Evolutionary conservation across 2,329 filamentous ascomycete genomes (phyloP), one percentile per base, ranked within the genome.

Genomic region (Trichoderma koningii): DNA sequence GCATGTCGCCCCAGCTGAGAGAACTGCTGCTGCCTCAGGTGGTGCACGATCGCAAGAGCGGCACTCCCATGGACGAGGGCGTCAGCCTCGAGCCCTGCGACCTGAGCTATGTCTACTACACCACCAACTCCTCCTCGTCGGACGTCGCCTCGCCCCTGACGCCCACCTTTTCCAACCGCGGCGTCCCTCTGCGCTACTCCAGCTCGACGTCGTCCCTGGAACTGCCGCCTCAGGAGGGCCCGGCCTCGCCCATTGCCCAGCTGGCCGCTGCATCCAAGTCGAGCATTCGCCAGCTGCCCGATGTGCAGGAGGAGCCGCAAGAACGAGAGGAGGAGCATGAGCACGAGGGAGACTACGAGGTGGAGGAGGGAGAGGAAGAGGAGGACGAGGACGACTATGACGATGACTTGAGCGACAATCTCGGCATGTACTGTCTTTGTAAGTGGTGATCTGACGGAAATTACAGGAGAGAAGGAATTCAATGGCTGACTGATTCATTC

Each of bases 141-240:
- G 89, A 90, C 70, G 80, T 88, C 69, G 85, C 87, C 14, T 89
- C 89, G 21, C 90, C 90, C 59, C 79, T 88, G 44, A 91, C 89
- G 48, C 89, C 90, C 23, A 90, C 87, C 19, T 91, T 90, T 72
- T 89, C 83, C 34, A 60, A 3, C 76, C 87, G 55, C 84, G 84
- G 66, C 23, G 85, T 85, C 41, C 87, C 90, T 75, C 78, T 85
- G 55, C 84, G 87, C 70, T 86, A 85, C 70, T 85, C 88, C 26
- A 94, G 91, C 78, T 95, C 92, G 0, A 83, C 85, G 30, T 96
- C 93, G 1, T 96, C 93, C 5, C 81, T 92, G 64, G 89, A 90
- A 64, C 82, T 91, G 9, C 79, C 85, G 17, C 34, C 34, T 51
- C 66, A 66, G 42, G 72, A 74, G 21, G 66, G 64, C 30, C 66